A percentile compares a stretch with the other conserved stretches of the same genome.
Conservation (phyloP, 345 rosid genomes). For the Syzygium aromaticum region DNA sequence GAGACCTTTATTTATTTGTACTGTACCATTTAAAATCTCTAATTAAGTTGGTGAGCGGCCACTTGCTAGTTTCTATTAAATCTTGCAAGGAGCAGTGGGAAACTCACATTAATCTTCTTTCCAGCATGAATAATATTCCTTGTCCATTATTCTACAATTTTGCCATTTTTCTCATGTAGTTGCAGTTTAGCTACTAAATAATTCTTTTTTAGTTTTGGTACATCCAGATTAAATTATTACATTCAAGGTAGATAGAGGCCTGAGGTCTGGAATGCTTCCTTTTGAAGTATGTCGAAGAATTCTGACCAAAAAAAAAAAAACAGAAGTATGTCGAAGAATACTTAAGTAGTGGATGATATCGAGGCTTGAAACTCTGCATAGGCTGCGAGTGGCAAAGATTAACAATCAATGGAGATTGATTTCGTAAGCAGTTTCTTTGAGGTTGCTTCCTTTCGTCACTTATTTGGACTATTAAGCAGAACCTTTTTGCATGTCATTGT, state of each 20-base stretch:
- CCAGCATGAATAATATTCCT: not conserved
- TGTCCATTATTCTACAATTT: not conserved
- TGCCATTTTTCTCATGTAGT: not conserved
- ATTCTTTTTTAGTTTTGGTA: not conserved
- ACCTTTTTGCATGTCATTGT: not conserved
- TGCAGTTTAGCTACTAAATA: not conserved
- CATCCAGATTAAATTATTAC: not conserved
- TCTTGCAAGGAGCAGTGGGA: not conserved
- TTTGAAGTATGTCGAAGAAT: not conserved
- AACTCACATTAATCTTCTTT: not conserved
- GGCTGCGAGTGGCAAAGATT: not conserved
- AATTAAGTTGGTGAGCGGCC: not conserved
- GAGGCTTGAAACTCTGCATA: not conserved
- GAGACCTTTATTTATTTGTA: constrained; percentile 1
- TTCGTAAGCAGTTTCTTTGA: not conserved
- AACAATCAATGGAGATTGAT: not conserved
- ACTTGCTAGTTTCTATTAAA: not conserved
- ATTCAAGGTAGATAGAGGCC: not conserved
- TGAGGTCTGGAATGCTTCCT: not conserved
- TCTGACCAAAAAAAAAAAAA: too few species aligned
- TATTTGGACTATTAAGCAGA: not conserved
- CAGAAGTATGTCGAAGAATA: not conserved
- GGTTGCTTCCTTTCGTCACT: not conserved
- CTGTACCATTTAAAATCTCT: not conserved
- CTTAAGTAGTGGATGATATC: not conserved